Percentiles rank a stretch among this genome's conserved stretches.
These are phyloP conservation scores for Penicillium taxi DNA, from an alignment of 495 filamentous ascomycete genomes.

Conservation along the genomic window DNA sequence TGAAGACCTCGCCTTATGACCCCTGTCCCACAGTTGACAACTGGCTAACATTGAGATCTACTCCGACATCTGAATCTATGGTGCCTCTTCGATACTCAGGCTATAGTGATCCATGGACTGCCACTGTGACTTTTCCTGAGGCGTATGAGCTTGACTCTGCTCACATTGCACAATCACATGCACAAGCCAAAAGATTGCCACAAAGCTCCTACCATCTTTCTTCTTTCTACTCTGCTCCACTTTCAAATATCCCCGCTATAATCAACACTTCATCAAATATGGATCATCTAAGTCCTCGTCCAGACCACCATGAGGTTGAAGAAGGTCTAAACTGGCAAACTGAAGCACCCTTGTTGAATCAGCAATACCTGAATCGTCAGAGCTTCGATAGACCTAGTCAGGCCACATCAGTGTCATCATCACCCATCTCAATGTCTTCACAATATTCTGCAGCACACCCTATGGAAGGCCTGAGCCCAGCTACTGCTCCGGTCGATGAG, in stretches of 20 bases:
- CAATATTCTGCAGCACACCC: slow-evolving; percentile 12
- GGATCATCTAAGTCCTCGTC: background rate
- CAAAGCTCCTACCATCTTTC: background rate
- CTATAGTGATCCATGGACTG: slow-evolving; percentile 5
- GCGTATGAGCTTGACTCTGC: slow-evolving; percentile 10
- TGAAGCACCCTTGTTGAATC: too few species aligned
- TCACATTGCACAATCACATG: slow-evolving; percentile 3
- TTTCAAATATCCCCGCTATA: background rate
- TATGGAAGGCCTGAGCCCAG: slow-evolving; percentile 6
- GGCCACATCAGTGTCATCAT: slow-evolving; percentile 2
- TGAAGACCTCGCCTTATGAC: slow-evolving; percentile 10
- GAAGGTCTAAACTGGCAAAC: background rate
- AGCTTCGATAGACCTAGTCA: background rate
- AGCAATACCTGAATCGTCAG: too few species aligned
- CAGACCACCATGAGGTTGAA: background rate
- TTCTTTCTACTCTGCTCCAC: slow-evolving; percentile 3
- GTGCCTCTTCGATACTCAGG: slow-evolving; percentile 15
- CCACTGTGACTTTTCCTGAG: background rate
- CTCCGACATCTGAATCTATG: slow-evolving; percentile 13
- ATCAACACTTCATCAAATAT: background rate
- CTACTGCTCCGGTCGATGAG: slow-evolving; percentile 16
- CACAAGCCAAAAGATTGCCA: background rate
- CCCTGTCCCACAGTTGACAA: slow-evolving; percentile 11
- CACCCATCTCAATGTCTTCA: slow-evolving; percentile 19
- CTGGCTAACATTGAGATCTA: slow-evolving; percentile 23